Base-by-base conservation (phyloP, 768 basidiomycete genomes). In the Cystobasidium ongulense region DNA sequence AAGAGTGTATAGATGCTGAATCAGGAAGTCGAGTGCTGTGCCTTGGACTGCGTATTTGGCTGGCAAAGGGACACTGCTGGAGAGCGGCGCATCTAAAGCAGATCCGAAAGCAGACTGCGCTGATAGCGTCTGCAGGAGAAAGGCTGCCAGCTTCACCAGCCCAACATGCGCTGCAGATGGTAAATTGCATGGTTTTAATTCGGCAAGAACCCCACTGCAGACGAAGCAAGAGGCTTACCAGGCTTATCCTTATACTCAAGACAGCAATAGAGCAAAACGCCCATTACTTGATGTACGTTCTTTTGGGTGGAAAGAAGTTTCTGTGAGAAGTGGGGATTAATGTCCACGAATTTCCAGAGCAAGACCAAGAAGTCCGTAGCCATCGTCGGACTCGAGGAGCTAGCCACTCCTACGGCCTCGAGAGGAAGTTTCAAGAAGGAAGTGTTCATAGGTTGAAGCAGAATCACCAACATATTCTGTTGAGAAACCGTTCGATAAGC, bases 291-390 rank as follows among this genome's bases (percentile, higher is more conserved):
- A 78, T 94, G 90, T 80, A 87, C 87, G 1, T 86, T 87, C 80
- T 86, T 88, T 39, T 91, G 90, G 1, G 89, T 89, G 64, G 92
- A 89, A 15, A 94, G 81, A 8, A 94, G 82, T 80, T 88, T 88
- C n/a, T 84, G 82, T 25, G 90, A 86, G 82, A 97, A 94, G 88
- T 92, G 93, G 92, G 91, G 96, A 83, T 98, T 98, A 27, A 91
- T 81, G 76, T 97, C 95, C 43, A 96, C 83, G 81, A 92, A 86
- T 81, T 93, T 90, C 94, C 94, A 97, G 63, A 95, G 78, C 1
- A 84, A 78, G 75, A 83, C 80, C 66, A 82, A 78, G 25, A 74
- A 39, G 52, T 79, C 79, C 21, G 36, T 65, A 23, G 39, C 25
- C 41, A 52, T 52, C 33, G 59, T 23, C 17, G 68, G 38, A n/a